Conservation (phyloP, 208 protist genomes). For the Zelonia costaricensis region DNA sequence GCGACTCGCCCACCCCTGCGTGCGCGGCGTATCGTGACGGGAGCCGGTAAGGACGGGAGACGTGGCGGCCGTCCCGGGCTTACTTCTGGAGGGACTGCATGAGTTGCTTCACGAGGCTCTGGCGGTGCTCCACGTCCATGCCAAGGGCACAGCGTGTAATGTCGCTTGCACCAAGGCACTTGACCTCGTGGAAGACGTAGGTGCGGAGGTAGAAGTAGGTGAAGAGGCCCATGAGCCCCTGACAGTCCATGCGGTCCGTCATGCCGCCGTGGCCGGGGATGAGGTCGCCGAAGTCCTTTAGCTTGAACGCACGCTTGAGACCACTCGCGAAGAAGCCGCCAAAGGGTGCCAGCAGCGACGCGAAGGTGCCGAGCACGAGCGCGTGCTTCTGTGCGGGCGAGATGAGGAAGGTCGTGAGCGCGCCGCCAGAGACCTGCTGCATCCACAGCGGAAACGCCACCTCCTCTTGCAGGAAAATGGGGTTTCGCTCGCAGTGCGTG, state of each 20-base stretch:
- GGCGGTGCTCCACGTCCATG: conserved; percentile 36
- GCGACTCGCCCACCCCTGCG: too few relatives aligned
- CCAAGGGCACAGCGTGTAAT: conserved; percentile 57
- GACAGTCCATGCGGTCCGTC: conserved; percentile 98
- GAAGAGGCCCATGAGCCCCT: conserved; percentile 96
- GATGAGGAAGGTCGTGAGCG: conserved; percentile 48
- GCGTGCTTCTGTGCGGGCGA: conserved; percentile 92
- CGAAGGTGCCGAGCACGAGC: conserved; percentile 95
- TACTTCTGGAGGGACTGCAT: conserved; percentile 34
- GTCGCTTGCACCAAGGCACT: conserved; percentile 45
- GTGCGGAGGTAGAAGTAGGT: conserved; percentile 85
- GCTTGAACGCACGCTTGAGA: conserved; percentile 97
- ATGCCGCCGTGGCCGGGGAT: conserved; percentile 99
- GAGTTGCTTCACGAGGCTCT: conserved; percentile 44
- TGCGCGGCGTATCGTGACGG: too few relatives aligned
- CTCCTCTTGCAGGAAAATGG: conserved; percentile 73
- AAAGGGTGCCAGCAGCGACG: conserved; percentile 97
- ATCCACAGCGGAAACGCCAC: conserved; percentile 59
- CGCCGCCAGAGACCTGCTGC: conserved; percentile 47
- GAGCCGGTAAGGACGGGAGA: too few relatives aligned
- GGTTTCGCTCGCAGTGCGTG: conserved; percentile 58
- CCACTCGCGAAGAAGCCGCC: conserved; percentile 98
- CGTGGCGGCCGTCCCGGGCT: too few relatives aligned
- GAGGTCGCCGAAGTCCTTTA: conserved; percentile 98
- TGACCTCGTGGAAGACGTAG: conserved; percentile 63